These are phyloP conservation scores for Hypsizygus marmoreus DNA, from an alignment of 768 basidiomycete species.

Conservation along the genomic window DNA sequence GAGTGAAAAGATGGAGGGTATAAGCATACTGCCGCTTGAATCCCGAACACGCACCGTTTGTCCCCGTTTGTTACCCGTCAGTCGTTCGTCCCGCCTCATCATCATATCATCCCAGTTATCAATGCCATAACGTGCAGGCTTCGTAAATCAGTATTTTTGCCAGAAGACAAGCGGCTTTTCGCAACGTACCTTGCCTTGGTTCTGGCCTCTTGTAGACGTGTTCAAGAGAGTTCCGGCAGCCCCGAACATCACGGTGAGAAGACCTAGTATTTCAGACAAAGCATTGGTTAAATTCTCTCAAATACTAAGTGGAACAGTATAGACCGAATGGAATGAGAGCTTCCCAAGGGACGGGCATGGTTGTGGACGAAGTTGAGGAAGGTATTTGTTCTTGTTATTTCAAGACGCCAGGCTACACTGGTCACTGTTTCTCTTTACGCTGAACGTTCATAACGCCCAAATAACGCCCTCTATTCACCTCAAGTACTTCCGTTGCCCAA, in stretches of 20 bases:
- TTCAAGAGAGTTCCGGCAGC: slow-evolving; percentile 88
- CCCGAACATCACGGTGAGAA: slow-evolving; percentile 86
- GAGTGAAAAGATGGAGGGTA: slow-evolving; percentile 1
- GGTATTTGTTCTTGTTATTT: slow-evolving; percentile 17
- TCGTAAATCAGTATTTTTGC: background rate
- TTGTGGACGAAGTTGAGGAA: slow-evolving; percentile 20
- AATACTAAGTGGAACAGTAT: slow-evolving; percentile 6
- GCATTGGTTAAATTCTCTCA: background rate
- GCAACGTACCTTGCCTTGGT: slow-evolving; percentile 80
- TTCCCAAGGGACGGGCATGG: slow-evolving; percentile 97
- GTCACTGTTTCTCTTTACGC: too few species aligned
- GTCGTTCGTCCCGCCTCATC: slow-evolving; percentile 86
- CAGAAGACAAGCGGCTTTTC: background rate
- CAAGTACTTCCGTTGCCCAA: too few species aligned
- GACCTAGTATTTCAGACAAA: slow-evolving; percentile 46
- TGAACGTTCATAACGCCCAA: too few species aligned
- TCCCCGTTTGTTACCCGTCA: slow-evolving; percentile 86
- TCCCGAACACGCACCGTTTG: slow-evolving; percentile 67
- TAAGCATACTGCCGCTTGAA: background rate
- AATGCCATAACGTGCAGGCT: slow-evolving; percentile 84
- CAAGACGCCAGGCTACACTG: too few species aligned
- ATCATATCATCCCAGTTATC: slow-evolving; percentile 96
- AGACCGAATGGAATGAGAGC: slow-evolving; percentile 94
- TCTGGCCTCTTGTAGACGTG: slow-evolving; percentile 76
- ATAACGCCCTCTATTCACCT: too few species aligned